These are phyloP conservation scores for Protomyces inouyei DNA, from an alignment of 1,139 yeast species.

Conservation along the genomic window DNA sequence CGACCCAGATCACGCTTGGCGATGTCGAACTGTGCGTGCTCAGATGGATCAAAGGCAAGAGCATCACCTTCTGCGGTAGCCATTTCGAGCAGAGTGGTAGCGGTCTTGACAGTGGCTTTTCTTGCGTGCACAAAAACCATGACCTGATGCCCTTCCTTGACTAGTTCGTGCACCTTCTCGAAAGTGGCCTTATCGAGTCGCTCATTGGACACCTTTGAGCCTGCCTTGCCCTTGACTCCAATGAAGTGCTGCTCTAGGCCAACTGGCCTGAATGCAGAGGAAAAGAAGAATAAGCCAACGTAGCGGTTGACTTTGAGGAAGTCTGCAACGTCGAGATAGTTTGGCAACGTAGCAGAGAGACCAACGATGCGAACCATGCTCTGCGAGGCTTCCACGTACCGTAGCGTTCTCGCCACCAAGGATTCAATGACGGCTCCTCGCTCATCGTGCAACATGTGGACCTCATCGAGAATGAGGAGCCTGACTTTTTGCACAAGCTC, in stretches of 20 bases:
- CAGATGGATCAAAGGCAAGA: conserved; percentile 59
- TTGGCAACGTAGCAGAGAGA: conserved; percentile 91
- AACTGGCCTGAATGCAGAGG: conserved; percentile 87
- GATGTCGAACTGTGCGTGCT: conserved; percentile 45
- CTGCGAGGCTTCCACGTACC: conserved; percentile 92
- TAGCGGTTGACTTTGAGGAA: conserved; percentile 86
- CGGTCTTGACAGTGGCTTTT: conserved; percentile 83
- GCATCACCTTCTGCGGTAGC: conserved; percentile 56
- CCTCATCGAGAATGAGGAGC: conserved; percentile 87
- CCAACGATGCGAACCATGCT: conserved; percentile 96
- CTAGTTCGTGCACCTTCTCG: conserved; percentile 64
- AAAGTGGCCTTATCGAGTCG: conserved; percentile 73
- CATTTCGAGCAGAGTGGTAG: conserved; percentile 64
- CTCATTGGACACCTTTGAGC: conserved; percentile 64
- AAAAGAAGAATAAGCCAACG: conserved; percentile 90
- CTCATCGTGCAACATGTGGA: conserved; percentile 92
- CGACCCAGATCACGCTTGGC: conserved; percentile 66
- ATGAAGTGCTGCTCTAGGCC: conserved; percentile 83
- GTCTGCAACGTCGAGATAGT: conserved; percentile 90
- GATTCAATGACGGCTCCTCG: conserved; percentile 97
- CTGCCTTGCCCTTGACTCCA: conserved; percentile 85
- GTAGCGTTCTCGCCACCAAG: conserved; percentile 84
- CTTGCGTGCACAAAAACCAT: conserved; percentile 97
- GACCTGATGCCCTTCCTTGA: conserved; percentile 73
- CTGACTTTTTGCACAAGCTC: conserved; percentile 82